Evolutionary conservation across 192 early-diverging fungal species (phyloP).

Genomic region (Coemansia sp.): DNA sequence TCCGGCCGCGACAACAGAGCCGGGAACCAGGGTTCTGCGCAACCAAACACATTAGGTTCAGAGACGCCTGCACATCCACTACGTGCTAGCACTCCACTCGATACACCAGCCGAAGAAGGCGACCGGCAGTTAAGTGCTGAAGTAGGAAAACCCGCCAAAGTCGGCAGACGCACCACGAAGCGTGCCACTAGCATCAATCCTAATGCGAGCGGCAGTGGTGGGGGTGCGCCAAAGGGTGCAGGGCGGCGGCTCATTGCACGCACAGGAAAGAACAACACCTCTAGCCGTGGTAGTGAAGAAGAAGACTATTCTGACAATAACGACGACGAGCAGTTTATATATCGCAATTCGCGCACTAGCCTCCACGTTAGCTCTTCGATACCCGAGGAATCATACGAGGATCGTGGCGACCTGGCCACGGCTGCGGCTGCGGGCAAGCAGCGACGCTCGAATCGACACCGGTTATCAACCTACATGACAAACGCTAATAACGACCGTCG

Average conservation of each 20-base stretch:
- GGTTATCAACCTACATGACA: slow-evolving; percentile 41
- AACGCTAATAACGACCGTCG: slow-evolving; percentile 27
- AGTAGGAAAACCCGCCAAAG: slow-evolving; percentile 18
- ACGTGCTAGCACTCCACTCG: slow-evolving; percentile 33
- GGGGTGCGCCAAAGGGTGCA: slow-evolving; percentile 13
- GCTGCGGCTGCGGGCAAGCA: slow-evolving; percentile 15
- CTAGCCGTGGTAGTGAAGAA: slow-evolving; percentile 51
- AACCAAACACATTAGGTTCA: not conserved
- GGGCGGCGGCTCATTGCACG: slow-evolving; percentile 34
- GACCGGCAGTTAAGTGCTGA: slow-evolving; percentile 44
- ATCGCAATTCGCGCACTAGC: slow-evolving; percentile 53
- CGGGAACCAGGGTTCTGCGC: not conserved
- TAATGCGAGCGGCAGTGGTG: slow-evolving; percentile 16
- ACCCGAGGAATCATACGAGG: slow-evolving; percentile 41
- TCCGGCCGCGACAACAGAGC: slow-evolving; percentile 20
- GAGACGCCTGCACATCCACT: not conserved
- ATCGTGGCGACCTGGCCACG: slow-evolving; percentile 17
- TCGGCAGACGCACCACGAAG: slow-evolving; percentile 10
- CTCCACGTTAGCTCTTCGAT: slow-evolving; percentile 49
- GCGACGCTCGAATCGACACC: slow-evolving; percentile 42
- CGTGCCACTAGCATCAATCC: slow-evolving; percentile 4
- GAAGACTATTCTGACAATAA: slow-evolving; percentile 32
- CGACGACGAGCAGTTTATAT: slow-evolving; percentile 52
- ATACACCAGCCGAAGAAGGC: slow-evolving; percentile 46
- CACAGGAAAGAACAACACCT: slow-evolving; percentile 21